Base-by-base conservation (phyloP, 2,329 filamentous ascomycete species). In the Neonectria punicea region DNA sequence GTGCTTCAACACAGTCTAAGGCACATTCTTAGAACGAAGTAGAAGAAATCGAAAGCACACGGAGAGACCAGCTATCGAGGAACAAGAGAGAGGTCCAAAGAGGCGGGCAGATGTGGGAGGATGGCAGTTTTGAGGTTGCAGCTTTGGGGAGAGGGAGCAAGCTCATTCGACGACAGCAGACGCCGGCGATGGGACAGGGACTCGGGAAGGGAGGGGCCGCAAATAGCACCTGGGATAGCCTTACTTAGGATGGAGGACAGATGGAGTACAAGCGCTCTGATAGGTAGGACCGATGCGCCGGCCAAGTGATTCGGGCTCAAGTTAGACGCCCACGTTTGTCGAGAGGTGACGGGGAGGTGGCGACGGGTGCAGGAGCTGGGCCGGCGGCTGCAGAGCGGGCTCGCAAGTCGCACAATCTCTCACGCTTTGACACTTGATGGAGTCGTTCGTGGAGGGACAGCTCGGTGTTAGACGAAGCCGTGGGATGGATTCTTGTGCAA, bases 51-150 rank as follows among this genome's bases (percentile, higher is more conserved):
- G 77, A 70, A 69, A 77, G 73, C 77, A 76, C 69, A 78, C 70
- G 77, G 75, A 81, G 84, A 88, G 85, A 80, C 86, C 86, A 87
- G 86, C 86, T 88, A 82, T 81, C 82, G 81, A 82, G 76, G 77
- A 78, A 75, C 68, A 79, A 74, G 78, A 83, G 76, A 78, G 61
- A 72, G 67, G 69, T 73, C 75, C 71, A 74, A 70, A 74, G 70
- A 73, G 70, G 70, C 75, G 74, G 70, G 70, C 74, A 74, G 75
- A 70, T 70, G 78, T 79, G 82, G 83, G 81, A 78, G 76, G 77
- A 75, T 70, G 77, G 75, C 78, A 82, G 81, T 87, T 87, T 86
- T 87, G 84, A 86, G 82, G 70, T 67, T 68, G 67, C 69, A 64
- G 73, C 70, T 70, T 66, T 63, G 62, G 76, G 58, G 75, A 70